Conservation (phyloP, 2,329 filamentous ascomycete species). For the Fusarium albidum region DNA sequence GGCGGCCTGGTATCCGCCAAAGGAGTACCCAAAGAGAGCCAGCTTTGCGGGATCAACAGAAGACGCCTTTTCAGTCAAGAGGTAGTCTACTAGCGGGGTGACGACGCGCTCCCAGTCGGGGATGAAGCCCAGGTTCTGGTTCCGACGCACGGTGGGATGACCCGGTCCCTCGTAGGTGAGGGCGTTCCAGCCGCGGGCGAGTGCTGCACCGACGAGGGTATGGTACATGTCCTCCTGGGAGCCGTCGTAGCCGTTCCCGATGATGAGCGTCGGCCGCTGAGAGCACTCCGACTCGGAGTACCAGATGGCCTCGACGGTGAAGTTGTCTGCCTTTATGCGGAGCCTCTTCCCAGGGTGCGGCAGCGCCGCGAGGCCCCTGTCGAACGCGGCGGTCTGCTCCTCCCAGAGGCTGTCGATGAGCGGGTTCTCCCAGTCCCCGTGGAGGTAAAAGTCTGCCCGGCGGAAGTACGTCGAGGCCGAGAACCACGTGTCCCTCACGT, state of each 20-base stretch:
- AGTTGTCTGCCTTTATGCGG: conserved; percentile 39
- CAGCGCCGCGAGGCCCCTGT: conserved; percentile 48
- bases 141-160: conserved; percentile 50
- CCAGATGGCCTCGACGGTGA: conserved; percentile 48
- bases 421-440: conserved; percentile 50
- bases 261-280: conserved; percentile 49
- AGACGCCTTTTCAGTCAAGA: conserved; percentile 29
- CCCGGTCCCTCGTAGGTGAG: conserved; percentile 58
- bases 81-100: conserved; percentile 51
- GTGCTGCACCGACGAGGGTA: conserved; percentile 42
- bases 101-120: conserved; percentile 53
- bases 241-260: conserved; percentile 54
- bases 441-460: conserved; percentile 51
- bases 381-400: conserved; percentile 46
- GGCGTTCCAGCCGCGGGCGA: conserved; percentile 53
- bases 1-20: conserved; percentile 51
- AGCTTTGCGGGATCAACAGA: conserved; percentile 45
- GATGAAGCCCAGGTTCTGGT: conserved; percentile 53
- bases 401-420: conserved; percentile 50
- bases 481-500: conserved; percentile 43
- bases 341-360: conserved; percentile 47
- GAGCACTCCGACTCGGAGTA: conserved; percentile 35
- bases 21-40: conserved; percentile 50
- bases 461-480: conserved; percentile 53
- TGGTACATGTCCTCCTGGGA: conserved; percentile 55